Evolutionary conservation across 345 rosid genomes (phyloP).

Genomic region (Lepidium africanum): DNA sequence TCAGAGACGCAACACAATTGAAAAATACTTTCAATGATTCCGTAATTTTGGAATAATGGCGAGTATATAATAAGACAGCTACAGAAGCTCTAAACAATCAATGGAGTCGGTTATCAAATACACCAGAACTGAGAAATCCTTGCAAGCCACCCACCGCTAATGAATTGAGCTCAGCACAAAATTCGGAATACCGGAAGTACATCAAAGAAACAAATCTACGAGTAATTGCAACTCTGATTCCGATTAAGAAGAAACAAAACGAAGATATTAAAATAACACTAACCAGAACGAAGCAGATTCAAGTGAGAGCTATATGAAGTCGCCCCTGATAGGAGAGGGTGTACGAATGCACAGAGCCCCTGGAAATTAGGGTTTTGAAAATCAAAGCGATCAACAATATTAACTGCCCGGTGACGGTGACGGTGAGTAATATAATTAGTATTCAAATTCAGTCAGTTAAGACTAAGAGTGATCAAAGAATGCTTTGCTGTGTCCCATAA

Average conservation of each 20-base stretch:
- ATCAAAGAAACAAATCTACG: background rate
- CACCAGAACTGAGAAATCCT: background rate
- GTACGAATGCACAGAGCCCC: background rate
- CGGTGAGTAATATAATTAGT: too few species aligned
- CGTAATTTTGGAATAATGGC: background rate
- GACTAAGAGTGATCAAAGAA: too few species aligned
- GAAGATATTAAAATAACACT: background rate
- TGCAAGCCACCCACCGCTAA: background rate
- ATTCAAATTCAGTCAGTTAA: too few species aligned
- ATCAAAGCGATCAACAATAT: background rate
- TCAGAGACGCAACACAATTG: background rate
- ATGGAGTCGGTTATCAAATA: background rate
- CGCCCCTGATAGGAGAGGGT: background rate
- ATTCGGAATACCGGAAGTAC: constrained; percentile 3
- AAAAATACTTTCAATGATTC: too few species aligned
- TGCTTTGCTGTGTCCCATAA: too few species aligned
- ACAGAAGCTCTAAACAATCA: background rate
- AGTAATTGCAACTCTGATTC: background rate
- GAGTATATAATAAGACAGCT: background rate
- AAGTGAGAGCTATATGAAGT: background rate
- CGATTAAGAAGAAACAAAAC: background rate
- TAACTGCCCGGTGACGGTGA: too few species aligned
- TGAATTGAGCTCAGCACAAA: background rate
- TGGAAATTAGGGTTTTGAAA: constrained; percentile 7
- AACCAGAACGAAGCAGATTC: constrained; percentile 12